A percentile compares a stretch with the other conserved stretches of the same genome.
phyloP scores from a whole-genome alignment of 2,329 filamentous ascomycete species.

The Paecilomyces dactylethromorphus region DNA sequence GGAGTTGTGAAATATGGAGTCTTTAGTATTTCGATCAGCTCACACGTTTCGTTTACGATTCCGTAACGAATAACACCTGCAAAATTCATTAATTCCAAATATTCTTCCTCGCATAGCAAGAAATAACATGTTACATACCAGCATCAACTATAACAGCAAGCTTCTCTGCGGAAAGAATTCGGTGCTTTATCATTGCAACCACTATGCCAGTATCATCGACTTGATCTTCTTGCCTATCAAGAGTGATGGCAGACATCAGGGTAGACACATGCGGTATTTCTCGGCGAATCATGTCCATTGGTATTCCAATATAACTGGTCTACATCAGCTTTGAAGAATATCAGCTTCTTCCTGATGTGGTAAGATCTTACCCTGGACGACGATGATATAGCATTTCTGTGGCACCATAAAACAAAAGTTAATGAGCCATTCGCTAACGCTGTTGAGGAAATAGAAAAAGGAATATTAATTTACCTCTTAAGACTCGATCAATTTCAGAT shows the following conservation, averaged over 20 bases:
- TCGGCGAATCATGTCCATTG: neutral
- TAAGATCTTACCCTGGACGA: neutral
- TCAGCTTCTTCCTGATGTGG: neutral
- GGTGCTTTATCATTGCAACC: neutral
- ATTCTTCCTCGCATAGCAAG: neutral
- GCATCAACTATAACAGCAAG: neutral
- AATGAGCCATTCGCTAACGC: neutral
- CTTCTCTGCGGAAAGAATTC: neutral
- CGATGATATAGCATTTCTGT: neutral
- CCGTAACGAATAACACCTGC: neutral
- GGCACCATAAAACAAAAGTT: neutral
- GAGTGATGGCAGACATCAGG: neutral
- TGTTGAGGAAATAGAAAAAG: neutral
- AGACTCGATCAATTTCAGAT: slow-evolving; percentile 17
- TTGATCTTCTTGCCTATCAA: neutral
- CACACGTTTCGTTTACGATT: neutral
- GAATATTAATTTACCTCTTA: slow-evolving; percentile 6
- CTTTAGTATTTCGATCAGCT: neutral
- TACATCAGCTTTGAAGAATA: neutral
- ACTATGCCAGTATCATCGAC: neutral
- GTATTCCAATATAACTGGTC: slow-evolving; percentile 2
- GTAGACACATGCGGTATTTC: neutral
- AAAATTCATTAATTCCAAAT: neutral
- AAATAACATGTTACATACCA: neutral
- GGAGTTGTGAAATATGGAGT: slow-evolving; percentile 2